Conservation (phyloP, 345 rosid genomes). For the Melaleuca alternifolia region DNA sequence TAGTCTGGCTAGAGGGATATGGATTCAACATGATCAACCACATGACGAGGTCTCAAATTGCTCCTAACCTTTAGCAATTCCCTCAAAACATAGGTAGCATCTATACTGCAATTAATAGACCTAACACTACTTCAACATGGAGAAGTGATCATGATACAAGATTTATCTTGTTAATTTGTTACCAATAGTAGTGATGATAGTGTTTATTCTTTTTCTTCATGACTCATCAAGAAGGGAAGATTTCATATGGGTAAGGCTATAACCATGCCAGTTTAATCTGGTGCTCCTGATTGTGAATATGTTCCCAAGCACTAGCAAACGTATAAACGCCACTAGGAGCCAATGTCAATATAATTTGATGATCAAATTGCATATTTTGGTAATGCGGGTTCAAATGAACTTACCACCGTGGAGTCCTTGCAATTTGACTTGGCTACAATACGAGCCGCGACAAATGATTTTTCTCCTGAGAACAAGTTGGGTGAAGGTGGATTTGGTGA, state of each 20-base stretch:
- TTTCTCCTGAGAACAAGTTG: slow-evolving; percentile 29
- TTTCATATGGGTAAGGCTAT: not conserved
- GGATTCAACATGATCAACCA: not conserved
- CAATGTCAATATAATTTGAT: too few species aligned
- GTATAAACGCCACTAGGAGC: too few species aligned
- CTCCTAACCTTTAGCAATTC: not conserved
- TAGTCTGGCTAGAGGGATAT: not conserved
- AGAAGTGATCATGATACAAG: not conserved
- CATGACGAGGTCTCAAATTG: not conserved
- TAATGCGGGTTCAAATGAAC: too few species aligned
- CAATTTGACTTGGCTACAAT: too few species aligned
- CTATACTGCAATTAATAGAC: not conserved
- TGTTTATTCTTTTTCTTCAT: not conserved
- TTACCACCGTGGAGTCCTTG: too few species aligned
- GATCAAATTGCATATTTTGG: too few species aligned
- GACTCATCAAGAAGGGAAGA: not conserved
- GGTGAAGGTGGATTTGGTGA: too few species aligned
- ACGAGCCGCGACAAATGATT: slow-evolving; percentile 3
- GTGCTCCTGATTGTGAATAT: not conserved
- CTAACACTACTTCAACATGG: not conserved
- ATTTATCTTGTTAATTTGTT: not conserved
- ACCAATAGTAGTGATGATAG: not conserved
- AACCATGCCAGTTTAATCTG: not conserved
- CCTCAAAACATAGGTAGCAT: not conserved
- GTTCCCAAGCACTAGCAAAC: too few species aligned